Base-by-base conservation (phyloP, 805 yeast genomes). In the Starmerella sp. region DNA sequence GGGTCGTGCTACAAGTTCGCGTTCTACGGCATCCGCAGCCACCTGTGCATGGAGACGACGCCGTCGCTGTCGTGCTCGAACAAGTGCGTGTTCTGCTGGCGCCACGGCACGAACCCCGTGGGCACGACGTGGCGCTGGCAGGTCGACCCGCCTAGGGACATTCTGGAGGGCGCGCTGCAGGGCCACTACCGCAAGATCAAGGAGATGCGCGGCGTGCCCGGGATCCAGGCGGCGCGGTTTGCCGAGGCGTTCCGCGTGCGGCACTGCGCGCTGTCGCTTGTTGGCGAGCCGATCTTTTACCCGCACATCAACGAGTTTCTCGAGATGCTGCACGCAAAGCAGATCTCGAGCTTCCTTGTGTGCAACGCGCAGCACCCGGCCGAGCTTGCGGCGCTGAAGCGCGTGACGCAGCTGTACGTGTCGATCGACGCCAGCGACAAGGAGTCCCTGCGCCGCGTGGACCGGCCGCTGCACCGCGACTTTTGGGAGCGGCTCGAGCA, bases 101-200 rank as follows among this genome's bases (percentile, higher is more conserved):
- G 97, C 67, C 97, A 89, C 69, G 97, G 97, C 49, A 89, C 96
- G 2, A 90, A 89, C 65, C 97, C 97, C 0, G 96, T 90, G 1
- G 96, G 96, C 15, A 89, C 95, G 32, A 83, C 84, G 57, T 89
- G 97, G 97, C 75, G 96, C 64, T 89, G 97, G 97, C 91, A 88
- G 64, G 86, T 88, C 13, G 96, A 89, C 68, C 82, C 84, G 22
- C 96, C 97, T 0, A 90, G 86, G 62, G 82, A 75, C 57, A 86
- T 89, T 51, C 67, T 89, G 54, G 80, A 85, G 47, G 96, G 96
- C 32, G 96, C 96, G 0, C 70, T 89, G 46, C 81, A 77, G 60
- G 96, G 95, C 4, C 97, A 89, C 67, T 90, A 90, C 69, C 81
- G 86, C 57, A 89, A 89, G 66, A 90, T 89, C 66, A 90, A 89